phyloP scores from a whole-genome alignment of 2,329 filamentous ascomycete genomes.

The Aspergillus bombycis region DNA sequence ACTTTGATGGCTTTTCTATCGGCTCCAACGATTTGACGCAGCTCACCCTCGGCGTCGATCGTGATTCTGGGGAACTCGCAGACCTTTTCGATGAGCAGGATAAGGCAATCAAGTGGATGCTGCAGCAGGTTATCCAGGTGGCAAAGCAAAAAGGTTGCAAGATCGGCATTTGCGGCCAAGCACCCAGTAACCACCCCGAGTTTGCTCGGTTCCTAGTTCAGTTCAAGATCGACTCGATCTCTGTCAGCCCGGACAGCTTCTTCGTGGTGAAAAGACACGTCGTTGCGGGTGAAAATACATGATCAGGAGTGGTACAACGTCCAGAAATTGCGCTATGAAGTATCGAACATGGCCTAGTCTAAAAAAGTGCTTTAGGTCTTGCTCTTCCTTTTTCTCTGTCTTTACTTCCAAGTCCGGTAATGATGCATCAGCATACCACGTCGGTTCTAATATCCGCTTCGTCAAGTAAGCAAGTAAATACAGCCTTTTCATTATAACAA shows the following conservation, averaged over 20 bases:
- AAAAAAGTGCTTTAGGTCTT: no score
- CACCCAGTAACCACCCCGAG: constrained; percentile 45
- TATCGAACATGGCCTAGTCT: no score
- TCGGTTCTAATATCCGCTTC: no score
- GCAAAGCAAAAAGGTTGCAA: constrained; percentile 36
- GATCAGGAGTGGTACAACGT: background rate
- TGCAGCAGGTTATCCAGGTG: constrained; percentile 35
- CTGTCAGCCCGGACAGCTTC: constrained; percentile 46
- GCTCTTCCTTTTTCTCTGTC: no score
- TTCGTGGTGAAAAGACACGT: constrained; percentile 35
- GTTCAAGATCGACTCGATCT: constrained; percentile 43
- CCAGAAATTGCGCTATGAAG: no score
- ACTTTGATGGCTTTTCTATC: constrained; percentile 48
- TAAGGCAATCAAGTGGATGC: constrained; percentile 46
- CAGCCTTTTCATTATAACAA: no score
- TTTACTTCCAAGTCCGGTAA: no score
- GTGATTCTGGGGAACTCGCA: constrained; percentile 41
- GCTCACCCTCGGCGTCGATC: constrained; percentile 44
- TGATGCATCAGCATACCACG: no score
- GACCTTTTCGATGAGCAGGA: constrained; percentile 46
- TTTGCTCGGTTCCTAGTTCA: constrained; percentile 42
- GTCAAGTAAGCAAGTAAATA: no score
- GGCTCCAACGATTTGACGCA: constrained; percentile 48
- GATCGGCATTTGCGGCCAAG: constrained; percentile 46
- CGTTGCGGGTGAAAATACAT: background rate